Percentiles rank a stretch among this genome's conserved stretches.
phyloP scores from a whole-genome alignment of 2,329 filamentous ascomycete species.

The Aaosphaeria arxii region DNA sequence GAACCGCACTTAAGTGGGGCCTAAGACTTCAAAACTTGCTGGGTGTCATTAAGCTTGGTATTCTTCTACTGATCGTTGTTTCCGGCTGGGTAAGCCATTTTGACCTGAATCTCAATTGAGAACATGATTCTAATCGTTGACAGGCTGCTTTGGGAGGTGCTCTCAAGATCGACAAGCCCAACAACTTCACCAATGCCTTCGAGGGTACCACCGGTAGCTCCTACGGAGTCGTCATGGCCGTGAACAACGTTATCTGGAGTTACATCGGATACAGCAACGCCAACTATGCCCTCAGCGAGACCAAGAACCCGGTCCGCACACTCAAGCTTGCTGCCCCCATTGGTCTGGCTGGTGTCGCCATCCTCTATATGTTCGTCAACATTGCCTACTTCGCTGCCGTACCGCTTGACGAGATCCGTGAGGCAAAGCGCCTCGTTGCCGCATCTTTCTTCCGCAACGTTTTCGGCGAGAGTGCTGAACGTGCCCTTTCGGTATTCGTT shows the following conservation, averaged over 20 bases:
- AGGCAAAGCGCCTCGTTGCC: slow-evolving; percentile 54
- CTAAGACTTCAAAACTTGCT: slow-evolving; percentile 65
- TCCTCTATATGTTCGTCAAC: slow-evolving; percentile 66
- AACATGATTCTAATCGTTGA: slow-evolving; percentile 4
- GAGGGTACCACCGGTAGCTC: slow-evolving; percentile 63
- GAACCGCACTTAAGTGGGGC: slow-evolving; percentile 62
- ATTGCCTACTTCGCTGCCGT: slow-evolving; percentile 65
- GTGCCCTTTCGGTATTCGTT: slow-evolving; percentile 62
- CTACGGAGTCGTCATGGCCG: slow-evolving; percentile 65
- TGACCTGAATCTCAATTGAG: background rate
- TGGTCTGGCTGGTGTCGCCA: slow-evolving; percentile 56
- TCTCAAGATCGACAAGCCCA: slow-evolving; percentile 53
- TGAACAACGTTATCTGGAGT: slow-evolving; percentile 71
- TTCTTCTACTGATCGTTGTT: slow-evolving; percentile 64
- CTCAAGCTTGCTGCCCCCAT: slow-evolving; percentile 64
- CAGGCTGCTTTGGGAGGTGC: slow-evolving; percentile 58
- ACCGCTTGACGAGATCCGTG: slow-evolving; percentile 53
- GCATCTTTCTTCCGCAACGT: slow-evolving; percentile 58
- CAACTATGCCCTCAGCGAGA: slow-evolving; percentile 65
- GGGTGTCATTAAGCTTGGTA: slow-evolving; percentile 63
- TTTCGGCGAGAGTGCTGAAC: slow-evolving; percentile 52
- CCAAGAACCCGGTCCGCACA: slow-evolving; percentile 62
- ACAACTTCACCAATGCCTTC: slow-evolving; percentile 61
- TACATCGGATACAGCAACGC: slow-evolving; percentile 68
- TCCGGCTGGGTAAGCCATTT: slow-evolving; percentile 46